Percentiles rank a stretch among this genome's conserved stretches.
Evolutionary conservation across 2,329 filamentous ascomycete species (phyloP).

Genomic region (Didymella pinodella): DNA sequence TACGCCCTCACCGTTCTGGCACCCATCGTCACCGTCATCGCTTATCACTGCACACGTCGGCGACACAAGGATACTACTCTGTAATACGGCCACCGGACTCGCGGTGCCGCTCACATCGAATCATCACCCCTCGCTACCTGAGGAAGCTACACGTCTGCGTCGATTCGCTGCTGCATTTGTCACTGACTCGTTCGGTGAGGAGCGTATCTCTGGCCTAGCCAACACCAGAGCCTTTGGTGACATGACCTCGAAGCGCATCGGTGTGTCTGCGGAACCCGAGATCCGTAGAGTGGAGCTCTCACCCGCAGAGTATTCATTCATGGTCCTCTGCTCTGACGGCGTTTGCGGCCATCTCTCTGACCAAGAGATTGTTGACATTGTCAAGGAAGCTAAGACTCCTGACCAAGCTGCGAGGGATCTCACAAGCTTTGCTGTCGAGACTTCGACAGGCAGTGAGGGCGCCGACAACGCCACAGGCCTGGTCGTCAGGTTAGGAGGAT

Average conservation of each 20-base stretch:
- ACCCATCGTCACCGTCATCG: constrained; percentile 84
- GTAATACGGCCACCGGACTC: constrained; percentile 81
- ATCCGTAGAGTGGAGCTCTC: constrained; percentile 79
- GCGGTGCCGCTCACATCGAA: constrained; percentile 85
- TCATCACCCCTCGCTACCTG: constrained; percentile 88
- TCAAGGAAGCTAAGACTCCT: constrained; percentile 92
- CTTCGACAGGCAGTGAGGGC: constrained; percentile 60
- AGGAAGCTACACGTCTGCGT: constrained; percentile 82
- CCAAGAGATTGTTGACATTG: constrained; percentile 94
- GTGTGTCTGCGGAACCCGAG: constrained; percentile 93
- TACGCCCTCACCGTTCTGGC: constrained; percentile 92
- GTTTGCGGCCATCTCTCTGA: constrained; percentile 85
- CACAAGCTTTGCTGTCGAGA: constrained; percentile 88
- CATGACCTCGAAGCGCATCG: constrained; percentile 87
- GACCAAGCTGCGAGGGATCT: constrained; percentile 82
- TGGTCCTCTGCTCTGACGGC: constrained; percentile 89
- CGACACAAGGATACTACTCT: constrained; percentile 89
- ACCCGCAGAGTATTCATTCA: constrained; percentile 85
- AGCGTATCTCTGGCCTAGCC: constrained; percentile 90
- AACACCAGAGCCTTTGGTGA: constrained; percentile 96
- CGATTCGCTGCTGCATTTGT: constrained; percentile 88
- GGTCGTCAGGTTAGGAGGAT: constrained; percentile 69
- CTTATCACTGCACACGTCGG: constrained; percentile 90
- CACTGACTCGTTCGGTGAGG: constrained; percentile 96
- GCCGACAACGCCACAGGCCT: constrained; percentile 71